Evolutionary conservation across 352 stramenopile species (phyloP).

Genomic region (Phytopythium kandeliae): DNA sequence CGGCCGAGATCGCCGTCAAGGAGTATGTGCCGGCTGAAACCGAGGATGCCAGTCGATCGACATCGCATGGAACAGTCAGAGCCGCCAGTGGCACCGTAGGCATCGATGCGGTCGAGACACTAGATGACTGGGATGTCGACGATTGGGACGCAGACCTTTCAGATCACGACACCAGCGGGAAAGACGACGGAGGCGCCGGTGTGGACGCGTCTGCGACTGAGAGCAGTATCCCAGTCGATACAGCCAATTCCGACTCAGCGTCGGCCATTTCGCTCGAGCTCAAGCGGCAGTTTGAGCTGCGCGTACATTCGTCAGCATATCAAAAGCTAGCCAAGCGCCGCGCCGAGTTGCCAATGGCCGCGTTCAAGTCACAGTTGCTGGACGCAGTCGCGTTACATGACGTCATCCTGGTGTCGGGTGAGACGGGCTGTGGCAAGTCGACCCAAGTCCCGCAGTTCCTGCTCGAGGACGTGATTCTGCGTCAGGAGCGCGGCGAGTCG

Average conservation of each 20-base stretch:
- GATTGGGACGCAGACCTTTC: constrained; percentile 69
- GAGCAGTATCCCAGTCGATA: no score
- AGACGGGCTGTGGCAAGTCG: constrained; percentile 94
- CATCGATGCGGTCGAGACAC: constrained; percentile 1
- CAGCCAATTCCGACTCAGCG: neutral
- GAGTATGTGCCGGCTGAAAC: constrained; percentile 1
- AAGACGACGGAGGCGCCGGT: neutral
- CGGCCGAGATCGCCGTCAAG: constrained; percentile 44
- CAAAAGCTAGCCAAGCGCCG: constrained; percentile 39
- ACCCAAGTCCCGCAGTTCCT: constrained; percentile 97
- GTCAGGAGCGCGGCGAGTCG: constrained; percentile 41
- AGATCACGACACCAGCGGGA: constrained; percentile 16
- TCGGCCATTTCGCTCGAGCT: constrained; percentile 28
- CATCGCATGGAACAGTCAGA: neutral
- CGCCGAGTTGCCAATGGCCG: constrained; percentile 68
- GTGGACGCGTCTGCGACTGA: no score
- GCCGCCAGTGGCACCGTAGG: neutral
- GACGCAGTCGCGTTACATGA: constrained; percentile 65
- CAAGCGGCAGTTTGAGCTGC: constrained; percentile 27
- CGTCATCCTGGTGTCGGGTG: constrained; percentile 93
- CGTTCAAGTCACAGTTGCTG: constrained; percentile 80
- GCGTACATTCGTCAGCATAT: constrained; percentile 30
- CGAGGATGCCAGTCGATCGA: neutral
- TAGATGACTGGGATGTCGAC: constrained; percentile 59
- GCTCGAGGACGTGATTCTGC: constrained; percentile 85